Conservation (phyloP, 495 filamentous ascomycete genomes). For the Penicillium coprophilum region DNA sequence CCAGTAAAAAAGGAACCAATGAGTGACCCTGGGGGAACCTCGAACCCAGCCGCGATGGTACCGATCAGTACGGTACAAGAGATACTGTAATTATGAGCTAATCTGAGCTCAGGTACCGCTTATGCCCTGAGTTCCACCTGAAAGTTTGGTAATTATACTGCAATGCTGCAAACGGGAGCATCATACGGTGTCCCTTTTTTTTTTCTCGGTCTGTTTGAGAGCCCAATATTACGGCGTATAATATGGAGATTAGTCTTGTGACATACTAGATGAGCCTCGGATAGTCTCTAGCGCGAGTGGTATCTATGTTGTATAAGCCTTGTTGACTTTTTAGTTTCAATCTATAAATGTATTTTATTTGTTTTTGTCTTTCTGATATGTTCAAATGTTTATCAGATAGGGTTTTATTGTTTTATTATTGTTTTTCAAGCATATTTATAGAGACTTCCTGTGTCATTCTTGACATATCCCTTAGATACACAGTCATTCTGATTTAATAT, state of each 20-base stretch:
- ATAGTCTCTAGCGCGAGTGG: not conserved
- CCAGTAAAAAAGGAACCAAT: constrained; percentile 16
- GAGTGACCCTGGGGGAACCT: constrained; percentile 12
- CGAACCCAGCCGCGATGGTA: constrained; percentile 5
- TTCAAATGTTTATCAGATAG: not conserved
- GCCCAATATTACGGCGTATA: constrained; percentile 2
- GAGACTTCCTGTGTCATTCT: not conserved
- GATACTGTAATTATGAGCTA: constrained; percentile 14
- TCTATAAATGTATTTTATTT: not conserved
- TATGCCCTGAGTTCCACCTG: not conserved
- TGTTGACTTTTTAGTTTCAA: not conserved
- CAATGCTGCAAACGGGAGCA: constrained; percentile 23
- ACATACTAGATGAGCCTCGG: constrained; percentile 6
- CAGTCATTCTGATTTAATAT: not conserved
- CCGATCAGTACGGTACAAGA: constrained; percentile 18
- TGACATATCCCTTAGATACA: not conserved
- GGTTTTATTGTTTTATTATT: not conserved
- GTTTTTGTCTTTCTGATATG: not conserved
- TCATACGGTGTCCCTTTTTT: constrained; percentile 9
- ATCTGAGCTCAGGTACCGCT: constrained; percentile 10
- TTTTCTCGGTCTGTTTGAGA: not conserved
- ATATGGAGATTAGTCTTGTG: not conserved
- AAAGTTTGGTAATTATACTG: constrained; percentile 19
- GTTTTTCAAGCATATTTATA: not conserved
- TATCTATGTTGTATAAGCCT: not conserved